Base-by-base conservation (phyloP, 495 filamentous ascomycete genomes). In the Penicillium lividum region DNA sequence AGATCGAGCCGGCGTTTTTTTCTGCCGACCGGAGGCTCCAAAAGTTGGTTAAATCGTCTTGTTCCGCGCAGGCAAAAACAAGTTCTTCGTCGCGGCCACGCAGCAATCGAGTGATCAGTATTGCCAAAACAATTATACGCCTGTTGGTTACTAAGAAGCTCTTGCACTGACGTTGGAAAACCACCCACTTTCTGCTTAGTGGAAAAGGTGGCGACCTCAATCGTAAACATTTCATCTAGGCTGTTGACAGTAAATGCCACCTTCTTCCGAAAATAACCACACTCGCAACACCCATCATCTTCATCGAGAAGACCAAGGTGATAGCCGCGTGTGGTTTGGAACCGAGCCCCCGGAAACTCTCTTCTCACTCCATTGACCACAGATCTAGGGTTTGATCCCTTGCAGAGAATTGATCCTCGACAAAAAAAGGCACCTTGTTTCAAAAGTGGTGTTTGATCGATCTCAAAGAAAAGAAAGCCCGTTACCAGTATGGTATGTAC, bases 391-490 rank as follows among this genome's bases (percentile, higher is more conserved):
- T 52, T 16, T 34, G 40, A 29, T 25, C 48, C 31, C 47, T 28
- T 56, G 49, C 65, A 68, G 9, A 53, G 51, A 25, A 53, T 43
- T 25, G 51, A 53, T 18, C 51, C 51, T 7, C 43, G 33, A n/a
- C 51, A 53, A 5, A 58, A 54, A 45, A 63, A 53, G 18, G 62
- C 63, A 3, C 62, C 62, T 47, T 59, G 56, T 51, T 40, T 45
- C 45, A 28, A 29, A 44, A 33, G 56, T 53, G 51, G 51, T 3
- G 3, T 22, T 18, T 60, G 36, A 22, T 69, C 67, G 16, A 69
- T 38, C 53, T 69, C 67, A 44, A 69, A 69, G 53, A 63, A 63
- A 29, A 66, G 64, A 33, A 63, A 66, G 5, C 43, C 60, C 5
- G 58, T 62, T 4, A 59, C 61, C 47, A 66, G 38, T n/a, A 59